Evolutionary conservation across 2,329 filamentous ascomycete species (phyloP).

Genomic region (Achaetomium macrosporum): DNA sequence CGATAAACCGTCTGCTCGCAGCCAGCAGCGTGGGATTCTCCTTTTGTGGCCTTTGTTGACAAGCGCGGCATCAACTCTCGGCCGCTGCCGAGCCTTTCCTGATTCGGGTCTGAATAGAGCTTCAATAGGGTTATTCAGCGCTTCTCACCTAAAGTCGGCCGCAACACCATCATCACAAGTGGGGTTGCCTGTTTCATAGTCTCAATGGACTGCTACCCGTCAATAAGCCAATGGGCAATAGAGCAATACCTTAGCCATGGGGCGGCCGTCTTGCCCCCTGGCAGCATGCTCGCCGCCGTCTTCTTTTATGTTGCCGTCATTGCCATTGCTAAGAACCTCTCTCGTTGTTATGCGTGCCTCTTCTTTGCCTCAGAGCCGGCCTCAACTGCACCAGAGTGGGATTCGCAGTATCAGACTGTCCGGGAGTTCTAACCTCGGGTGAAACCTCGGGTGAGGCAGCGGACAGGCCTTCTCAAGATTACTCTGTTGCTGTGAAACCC

Average conservation of each 20-base stretch:
- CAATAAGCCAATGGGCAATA: constrained; percentile 12
- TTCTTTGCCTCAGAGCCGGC: not conserved
- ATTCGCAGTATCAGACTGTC: not conserved
- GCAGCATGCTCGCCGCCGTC: not conserved
- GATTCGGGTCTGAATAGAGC: constrained; percentile 32
- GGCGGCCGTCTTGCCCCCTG: not conserved
- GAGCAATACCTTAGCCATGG: constrained; percentile 14
- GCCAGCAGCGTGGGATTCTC: not conserved
- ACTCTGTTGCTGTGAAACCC: not conserved
- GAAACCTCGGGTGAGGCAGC: not conserved
- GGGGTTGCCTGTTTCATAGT: constrained; percentile 3
- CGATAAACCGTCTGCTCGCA: not conserved
- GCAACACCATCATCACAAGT: constrained; percentile 11
- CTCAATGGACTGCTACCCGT: constrained; percentile 8
- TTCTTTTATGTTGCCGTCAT: constrained; percentile 4
- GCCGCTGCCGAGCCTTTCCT: constrained; percentile 18
- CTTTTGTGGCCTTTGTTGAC: constrained; percentile 15
- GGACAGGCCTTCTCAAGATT: not conserved
- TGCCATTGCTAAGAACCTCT: constrained; percentile 2
- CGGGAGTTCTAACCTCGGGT: not conserved
- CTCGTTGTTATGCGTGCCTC: not conserved
- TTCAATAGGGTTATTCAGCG: constrained; percentile 24
- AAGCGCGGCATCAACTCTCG: constrained; percentile 7
- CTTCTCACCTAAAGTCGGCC: constrained; percentile 1
- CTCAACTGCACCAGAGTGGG: not conserved